phyloP scores from a whole-genome alignment of 164 flowering plant species.

The Saururus chinensis region DNA sequence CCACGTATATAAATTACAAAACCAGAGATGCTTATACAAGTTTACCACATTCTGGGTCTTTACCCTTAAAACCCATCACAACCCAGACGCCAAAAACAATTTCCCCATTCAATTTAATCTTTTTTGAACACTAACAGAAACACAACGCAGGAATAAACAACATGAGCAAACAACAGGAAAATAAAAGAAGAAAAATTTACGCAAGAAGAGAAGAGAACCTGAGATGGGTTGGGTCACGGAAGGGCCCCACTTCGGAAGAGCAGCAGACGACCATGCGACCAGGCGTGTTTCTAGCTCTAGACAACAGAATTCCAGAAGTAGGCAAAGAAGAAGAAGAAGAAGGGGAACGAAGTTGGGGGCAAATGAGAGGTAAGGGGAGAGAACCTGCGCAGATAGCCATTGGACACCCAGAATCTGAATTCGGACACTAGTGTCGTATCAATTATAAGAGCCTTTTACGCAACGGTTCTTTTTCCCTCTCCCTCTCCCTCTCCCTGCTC shows the following conservation, averaged over 20 bases:
- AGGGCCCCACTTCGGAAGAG: constrained; percentile 25
- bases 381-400: neutral
- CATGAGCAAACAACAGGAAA: neutral
- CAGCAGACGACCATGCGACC: constrained; percentile 17
- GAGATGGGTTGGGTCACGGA: constrained; percentile 19
- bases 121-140: too few relatives aligned
- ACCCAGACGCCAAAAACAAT: too few relatives aligned
- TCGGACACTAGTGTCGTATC: too few relatives aligned
- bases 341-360: constrained; percentile 3
- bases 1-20: too few relatives aligned
- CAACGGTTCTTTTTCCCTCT: too few relatives aligned
- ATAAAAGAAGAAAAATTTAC: neutral
- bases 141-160: neutral
- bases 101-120: too few relatives aligned
- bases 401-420: neutral
- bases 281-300: constrained; percentile 6
- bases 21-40: too few relatives aligned
- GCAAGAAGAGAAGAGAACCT: constrained; percentile 21
- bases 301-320: constrained; percentile 9
- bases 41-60: too few relatives aligned
- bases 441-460: too few relatives aligned
- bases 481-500: too few relatives aligned
- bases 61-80: too few relatives aligned
- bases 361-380: neutral
- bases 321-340: constrained; percentile 19